These are phyloP conservation scores for Aspergillus haitiensis DNA, from an alignment of 495 filamentous ascomycete species.

Conservation along the genomic window DNA sequence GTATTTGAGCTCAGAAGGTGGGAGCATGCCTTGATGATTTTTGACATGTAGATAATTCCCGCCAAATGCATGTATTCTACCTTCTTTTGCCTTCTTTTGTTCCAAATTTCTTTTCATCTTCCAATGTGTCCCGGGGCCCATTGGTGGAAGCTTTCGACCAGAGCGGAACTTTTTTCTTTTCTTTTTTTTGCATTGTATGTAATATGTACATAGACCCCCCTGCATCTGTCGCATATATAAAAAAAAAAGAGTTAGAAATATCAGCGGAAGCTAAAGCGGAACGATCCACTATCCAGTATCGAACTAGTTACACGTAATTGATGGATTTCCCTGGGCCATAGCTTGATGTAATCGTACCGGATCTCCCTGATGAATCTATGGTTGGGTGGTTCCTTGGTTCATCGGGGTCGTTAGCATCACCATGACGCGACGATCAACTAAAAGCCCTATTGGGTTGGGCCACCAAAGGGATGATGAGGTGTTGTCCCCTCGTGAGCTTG, in stretches of 20 bases:
- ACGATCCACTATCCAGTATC: background rate
- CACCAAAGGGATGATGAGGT: background rate
- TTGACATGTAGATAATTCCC: conserved; percentile 15
- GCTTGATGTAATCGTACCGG: too few species aligned
- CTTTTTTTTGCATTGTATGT: background rate
- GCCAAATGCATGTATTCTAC: conserved; percentile 8
- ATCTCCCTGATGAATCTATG: background rate
- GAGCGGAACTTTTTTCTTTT: background rate
- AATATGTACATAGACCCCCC: conserved; percentile 1
- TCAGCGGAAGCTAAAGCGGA: background rate
- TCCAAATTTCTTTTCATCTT: background rate
- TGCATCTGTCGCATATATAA: background rate
- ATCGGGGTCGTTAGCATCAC: conserved; percentile 5
- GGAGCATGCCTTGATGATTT: conserved; percentile 11
- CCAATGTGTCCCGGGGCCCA: too few species aligned
- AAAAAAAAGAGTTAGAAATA: background rate
- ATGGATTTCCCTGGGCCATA: too few species aligned
- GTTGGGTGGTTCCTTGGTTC: conserved; percentile 7
- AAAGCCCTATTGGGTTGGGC: background rate
- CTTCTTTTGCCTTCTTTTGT: background rate
- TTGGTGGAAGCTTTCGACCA: too few species aligned
- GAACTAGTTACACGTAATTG: background rate
- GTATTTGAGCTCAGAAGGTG: conserved; percentile 5
- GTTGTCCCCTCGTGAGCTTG: background rate
- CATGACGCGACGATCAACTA: conserved; percentile 15